Evolutionary conservation across 805 yeast species (phyloP), one percentile per base, ranked within the genome.

Genomic region (Candida wancherniae): DNA sequence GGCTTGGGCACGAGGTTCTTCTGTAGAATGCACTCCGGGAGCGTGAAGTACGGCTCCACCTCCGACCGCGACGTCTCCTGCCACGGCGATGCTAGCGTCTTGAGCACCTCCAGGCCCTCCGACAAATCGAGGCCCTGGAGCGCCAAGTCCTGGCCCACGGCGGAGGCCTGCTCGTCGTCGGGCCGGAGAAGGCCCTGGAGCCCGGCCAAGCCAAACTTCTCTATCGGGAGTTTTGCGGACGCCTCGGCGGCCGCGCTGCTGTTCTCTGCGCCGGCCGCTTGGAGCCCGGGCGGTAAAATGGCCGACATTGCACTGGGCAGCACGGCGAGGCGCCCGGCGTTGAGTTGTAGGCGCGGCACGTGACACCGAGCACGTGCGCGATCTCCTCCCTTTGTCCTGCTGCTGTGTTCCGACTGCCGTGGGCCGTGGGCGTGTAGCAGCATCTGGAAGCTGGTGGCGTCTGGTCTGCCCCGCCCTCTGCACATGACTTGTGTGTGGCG

Each of bases 81-180:
- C 97, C 98, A 90, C 9, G 98, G 98, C 3, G 95, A 83, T 15
- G 94, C 80, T 50, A 90, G 77, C 6, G 79, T 75, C 42, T 71
- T 65, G 17, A 84, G 68, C 19, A 84, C 55, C 33, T 71, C 67
- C n/a, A 58, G 60, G 23, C 61, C 65, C 15, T 58, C 55, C 3
- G 63, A 51, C 42, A 84, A 57, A 44, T 80, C 79, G 24, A 83
- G 58, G 1, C 90, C 92, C 19, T 80, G 53, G 47, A 76, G 71
- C 34, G 71, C 73, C 26, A 84, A 58, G 50, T 86, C 94, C 16
- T 78, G 77, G 7, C 95, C 95, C 34, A 82, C 65, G 5, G 88
- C 82, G 13, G 75, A 69, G 8, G 77, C 72, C 37, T 75, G 71
- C 36, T 81, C 90, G 37, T 73, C 71, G 31, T 79, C 84, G 71